phyloP scores from a whole-genome alignment of 495 filamentous ascomycete genomes.

The Talaromyces trachyspermus region DNA sequence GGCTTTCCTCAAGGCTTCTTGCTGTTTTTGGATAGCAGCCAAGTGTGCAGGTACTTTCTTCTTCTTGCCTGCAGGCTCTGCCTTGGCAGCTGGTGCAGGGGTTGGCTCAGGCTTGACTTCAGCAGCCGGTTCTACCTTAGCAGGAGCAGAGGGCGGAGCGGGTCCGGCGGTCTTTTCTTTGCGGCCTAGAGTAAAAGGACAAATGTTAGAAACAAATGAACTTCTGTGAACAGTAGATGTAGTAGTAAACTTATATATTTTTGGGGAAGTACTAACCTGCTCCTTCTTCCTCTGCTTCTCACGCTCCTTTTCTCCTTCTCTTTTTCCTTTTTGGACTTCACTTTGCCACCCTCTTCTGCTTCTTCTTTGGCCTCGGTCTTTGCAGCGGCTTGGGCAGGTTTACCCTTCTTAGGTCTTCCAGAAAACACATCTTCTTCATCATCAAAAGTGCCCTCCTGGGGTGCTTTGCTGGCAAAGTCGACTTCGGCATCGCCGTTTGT shows the following conservation, averaged over 20 bases:
- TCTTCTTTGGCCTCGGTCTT: slow-evolving; percentile 36
- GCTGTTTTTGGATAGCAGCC: slow-evolving; percentile 80
- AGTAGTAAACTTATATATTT: slow-evolving; percentile 1
- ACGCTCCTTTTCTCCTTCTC: slow-evolving; percentile 90
- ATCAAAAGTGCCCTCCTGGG: slow-evolving; percentile 79
- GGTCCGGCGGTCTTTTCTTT: slow-evolving; percentile 53
- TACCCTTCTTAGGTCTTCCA: slow-evolving; percentile 57
- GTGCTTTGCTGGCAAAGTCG: slow-evolving; percentile 59
- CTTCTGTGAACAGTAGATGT: not conserved
- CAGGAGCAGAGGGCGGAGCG: slow-evolving; percentile 39
- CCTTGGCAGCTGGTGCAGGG: slow-evolving; percentile 33
- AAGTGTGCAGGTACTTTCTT: slow-evolving; percentile 86
- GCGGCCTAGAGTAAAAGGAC: slow-evolving; percentile 42
- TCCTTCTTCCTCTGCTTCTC: slow-evolving; percentile 93
- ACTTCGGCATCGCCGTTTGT: slow-evolving; percentile 25
- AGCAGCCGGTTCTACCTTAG: slow-evolving; percentile 41
- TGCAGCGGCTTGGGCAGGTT: slow-evolving; percentile 26
- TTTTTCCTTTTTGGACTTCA: slow-evolving; percentile 94
- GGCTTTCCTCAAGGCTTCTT: slow-evolving; percentile 66
- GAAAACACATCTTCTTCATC: slow-evolving; percentile 77
- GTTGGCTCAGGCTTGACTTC: slow-evolving; percentile 27
- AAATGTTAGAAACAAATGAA: not conserved
- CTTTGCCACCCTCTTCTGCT: slow-evolving; percentile 51
- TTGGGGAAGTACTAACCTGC: slow-evolving; percentile 45
- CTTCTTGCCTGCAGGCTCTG: slow-evolving; percentile 64